These are phyloP conservation scores for Penicillium crustosum DNA, from an alignment of 2,329 filamentous ascomycete species.

Conservation along the genomic window DNA sequence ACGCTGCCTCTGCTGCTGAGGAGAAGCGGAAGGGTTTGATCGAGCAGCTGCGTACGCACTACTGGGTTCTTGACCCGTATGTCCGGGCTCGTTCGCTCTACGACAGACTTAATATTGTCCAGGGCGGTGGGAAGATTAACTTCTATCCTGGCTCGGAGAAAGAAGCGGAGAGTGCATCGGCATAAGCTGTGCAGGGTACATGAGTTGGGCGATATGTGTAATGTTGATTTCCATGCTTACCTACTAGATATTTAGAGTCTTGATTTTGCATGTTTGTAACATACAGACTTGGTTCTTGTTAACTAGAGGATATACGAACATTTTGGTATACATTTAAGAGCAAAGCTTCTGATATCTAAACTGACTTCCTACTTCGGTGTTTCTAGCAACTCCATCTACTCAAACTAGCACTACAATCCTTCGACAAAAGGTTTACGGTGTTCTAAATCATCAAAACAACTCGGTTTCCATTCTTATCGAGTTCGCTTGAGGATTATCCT, in stretches of 20 bases:
- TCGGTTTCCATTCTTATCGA: neutral
- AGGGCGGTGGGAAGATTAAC: conserved; percentile 64
- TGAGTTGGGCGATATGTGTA: neutral
- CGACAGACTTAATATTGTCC: conserved; percentile 74
- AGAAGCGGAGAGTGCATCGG: conserved; percentile 1
- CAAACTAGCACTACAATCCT: neutral
- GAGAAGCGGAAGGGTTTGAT: conserved; percentile 63
- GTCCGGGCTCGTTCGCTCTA: conserved; percentile 79
- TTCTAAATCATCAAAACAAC: neutral
- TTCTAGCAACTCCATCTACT: neutral
- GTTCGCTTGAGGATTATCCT: no score
- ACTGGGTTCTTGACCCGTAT: conserved; percentile 89
- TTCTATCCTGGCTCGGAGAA: conserved; percentile 60
- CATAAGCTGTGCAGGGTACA: neutral
- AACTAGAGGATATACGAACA: conserved; percentile 12
- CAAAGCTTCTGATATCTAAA: neutral
- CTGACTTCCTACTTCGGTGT: neutral
- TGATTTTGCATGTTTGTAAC: conserved; percentile 10
- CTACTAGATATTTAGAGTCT: neutral
- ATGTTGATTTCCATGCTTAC: neutral
- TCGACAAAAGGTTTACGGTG: neutral
- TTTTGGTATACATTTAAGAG: neutral
- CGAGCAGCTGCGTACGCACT: conserved; percentile 66
- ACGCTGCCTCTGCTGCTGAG: conserved; percentile 53
- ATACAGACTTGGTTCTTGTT: conserved; percentile 10